These are phyloP conservation scores for Dentipellis sp. DNA, from an alignment of 768 basidiomycete genomes.

Conservation along the genomic window DNA sequence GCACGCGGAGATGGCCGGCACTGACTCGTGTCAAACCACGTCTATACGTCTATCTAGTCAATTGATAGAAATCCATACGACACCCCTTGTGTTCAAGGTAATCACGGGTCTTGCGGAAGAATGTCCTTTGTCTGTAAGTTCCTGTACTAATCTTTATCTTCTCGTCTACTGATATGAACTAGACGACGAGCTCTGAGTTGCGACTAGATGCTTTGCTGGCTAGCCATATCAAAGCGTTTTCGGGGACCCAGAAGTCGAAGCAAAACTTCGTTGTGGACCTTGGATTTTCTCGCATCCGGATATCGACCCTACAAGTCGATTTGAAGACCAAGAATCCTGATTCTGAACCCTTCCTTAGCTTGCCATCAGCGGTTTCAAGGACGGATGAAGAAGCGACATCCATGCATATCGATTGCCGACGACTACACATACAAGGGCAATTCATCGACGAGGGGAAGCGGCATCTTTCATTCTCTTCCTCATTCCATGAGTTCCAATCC, in stretches of 20 bases:
- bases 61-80: slow-evolving; percentile 7
- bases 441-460: too few relatives aligned
- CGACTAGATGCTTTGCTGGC: not conserved
- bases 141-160: not conserved
- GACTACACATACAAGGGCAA: too few relatives aligned
- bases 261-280: not conserved
- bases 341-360: too few relatives aligned
- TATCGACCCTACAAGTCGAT: not conserved
- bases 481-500: too few relatives aligned
- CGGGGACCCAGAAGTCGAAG: not conserved
- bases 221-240: not conserved
- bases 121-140: slow-evolving; percentile 4
- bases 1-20: too few relatives aligned
- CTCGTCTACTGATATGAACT: not conserved
- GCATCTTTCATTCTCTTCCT: too few relatives aligned
- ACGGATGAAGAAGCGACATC: too few relatives aligned
- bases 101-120: slow-evolving; percentile 8
- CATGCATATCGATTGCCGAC: too few relatives aligned
- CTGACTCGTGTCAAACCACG: not conserved
- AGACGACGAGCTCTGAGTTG: not conserved
- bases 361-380: too few relatives aligned
- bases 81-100: slow-evolving; percentile 9
- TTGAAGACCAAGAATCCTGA: too few relatives aligned
- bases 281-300: not conserved
- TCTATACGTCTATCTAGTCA: slow-evolving; percentile 2